Conservation (phyloP, 495 filamentous ascomycete genomes). For the Podospora didyma region DNA sequence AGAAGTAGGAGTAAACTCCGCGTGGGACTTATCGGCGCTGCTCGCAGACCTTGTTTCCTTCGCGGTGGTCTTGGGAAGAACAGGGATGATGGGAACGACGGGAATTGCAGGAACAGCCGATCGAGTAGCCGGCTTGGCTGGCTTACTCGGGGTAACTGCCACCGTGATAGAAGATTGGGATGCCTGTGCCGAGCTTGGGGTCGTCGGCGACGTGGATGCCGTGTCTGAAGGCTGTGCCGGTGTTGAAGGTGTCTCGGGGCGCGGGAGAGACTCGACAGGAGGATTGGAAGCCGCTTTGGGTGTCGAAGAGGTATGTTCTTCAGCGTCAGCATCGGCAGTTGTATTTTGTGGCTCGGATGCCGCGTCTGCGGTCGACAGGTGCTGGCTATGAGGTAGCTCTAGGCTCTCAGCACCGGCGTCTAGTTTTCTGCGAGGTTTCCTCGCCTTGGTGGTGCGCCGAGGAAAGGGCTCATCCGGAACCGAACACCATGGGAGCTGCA, state of each 20-base stretch:
- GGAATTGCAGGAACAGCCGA: slow-evolving; percentile 60
- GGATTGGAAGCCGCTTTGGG: slow-evolving; percentile 16
- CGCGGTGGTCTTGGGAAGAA: slow-evolving; percentile 51
- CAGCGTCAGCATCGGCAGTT: neutral
- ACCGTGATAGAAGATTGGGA: slow-evolving; percentile 29
- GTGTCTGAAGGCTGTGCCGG: slow-evolving; percentile 61
- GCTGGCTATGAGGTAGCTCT: slow-evolving; percentile 29
- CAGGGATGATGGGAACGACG: slow-evolving; percentile 64
- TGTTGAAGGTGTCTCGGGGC: slow-evolving; percentile 64
- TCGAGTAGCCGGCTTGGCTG: slow-evolving; percentile 43
- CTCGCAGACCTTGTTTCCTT: slow-evolving; percentile 40
- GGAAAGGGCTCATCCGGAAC: slow-evolving; percentile 65
- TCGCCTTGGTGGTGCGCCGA: slow-evolving; percentile 32
- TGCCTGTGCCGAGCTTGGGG: slow-evolving; percentile 57
- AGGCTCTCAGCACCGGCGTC: slow-evolving; percentile 27
- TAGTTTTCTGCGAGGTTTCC: slow-evolving; percentile 31
- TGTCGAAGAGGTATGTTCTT: slow-evolving; percentile 24
- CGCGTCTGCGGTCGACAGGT: slow-evolving; percentile 12
- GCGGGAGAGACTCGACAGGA: slow-evolving; percentile 31
- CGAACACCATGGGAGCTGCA: slow-evolving; percentile 80
- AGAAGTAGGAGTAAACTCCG: slow-evolving; percentile 13
- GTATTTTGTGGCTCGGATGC: neutral
- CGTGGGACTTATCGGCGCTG: slow-evolving; percentile 15
- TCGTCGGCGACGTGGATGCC: slow-evolving; percentile 64
- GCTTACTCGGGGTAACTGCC: slow-evolving; percentile 27